phyloP scores from a whole-genome alignment of 1,284 basidiomycete species.

The Rhodotorula sp. region DNA sequence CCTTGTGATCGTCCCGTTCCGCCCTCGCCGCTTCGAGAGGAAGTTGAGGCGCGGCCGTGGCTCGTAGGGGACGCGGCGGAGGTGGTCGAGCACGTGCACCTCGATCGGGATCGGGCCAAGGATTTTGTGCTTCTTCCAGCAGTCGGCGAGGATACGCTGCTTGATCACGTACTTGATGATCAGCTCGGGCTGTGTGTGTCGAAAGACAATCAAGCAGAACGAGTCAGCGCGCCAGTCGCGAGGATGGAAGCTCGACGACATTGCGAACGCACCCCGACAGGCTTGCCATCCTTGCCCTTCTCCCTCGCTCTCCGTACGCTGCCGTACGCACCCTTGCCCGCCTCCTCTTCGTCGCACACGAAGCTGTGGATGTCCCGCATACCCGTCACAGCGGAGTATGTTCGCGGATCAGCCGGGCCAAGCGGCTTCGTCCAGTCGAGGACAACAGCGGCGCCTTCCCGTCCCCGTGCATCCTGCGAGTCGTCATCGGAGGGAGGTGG shows the following conservation, averaged over 20 bases:
- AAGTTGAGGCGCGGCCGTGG: conserved; percentile 51
- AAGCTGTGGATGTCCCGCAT: conserved; percentile 67
- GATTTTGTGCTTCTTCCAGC: conserved; percentile 95
- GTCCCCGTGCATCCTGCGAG: background rate
- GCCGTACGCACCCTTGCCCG: conserved; percentile 95
- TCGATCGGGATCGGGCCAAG: conserved; percentile 97
- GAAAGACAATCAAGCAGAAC: conserved; percentile 11
- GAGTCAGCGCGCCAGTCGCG: conserved; percentile 14
- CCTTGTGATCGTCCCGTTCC: background rate
- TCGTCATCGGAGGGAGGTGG: background rate
- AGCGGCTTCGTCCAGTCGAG: conserved; percentile 29
- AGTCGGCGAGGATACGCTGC: conserved; percentile 94
- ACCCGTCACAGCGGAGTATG: conserved; percentile 41
- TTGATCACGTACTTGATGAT: conserved; percentile 99
- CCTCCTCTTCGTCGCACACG: conserved; percentile 69
- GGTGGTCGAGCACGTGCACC: conserved; percentile 87
- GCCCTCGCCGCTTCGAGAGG: background rate
- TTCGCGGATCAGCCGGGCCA: conserved; percentile 41
- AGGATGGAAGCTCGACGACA: background rate
- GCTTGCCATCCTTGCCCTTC: conserved; percentile 65
- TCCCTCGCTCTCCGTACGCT: conserved; percentile 87
- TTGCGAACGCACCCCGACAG: conserved; percentile 66
- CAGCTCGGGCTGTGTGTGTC: conserved; percentile 54
- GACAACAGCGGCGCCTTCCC: conserved; percentile 12
- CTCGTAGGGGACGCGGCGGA: conserved; percentile 74